A percentile compares a stretch with the other conserved stretches of the same genome.
These are phyloP conservation scores for Neurospora sp. DNA, from an alignment of 495 filamentous ascomycete genomes.

Conservation along the genomic window DNA sequence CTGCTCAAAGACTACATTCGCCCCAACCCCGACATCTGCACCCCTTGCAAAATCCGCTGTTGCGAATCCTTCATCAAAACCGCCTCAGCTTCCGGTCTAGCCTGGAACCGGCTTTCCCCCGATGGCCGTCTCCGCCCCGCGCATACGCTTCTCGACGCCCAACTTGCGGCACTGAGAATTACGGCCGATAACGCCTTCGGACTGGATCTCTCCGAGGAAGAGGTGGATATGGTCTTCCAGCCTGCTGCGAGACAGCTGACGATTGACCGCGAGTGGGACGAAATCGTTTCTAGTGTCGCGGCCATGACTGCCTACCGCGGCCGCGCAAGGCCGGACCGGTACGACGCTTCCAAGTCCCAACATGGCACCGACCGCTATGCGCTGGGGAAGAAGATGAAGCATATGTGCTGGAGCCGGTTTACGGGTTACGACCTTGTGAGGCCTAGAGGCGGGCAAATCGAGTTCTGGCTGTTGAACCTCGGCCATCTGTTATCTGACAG, in stretches of 20 bases:
- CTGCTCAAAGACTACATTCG: background rate
- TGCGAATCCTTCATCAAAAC: background rate
- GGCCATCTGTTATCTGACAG: background rate
- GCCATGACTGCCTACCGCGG: background rate
- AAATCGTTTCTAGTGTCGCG: background rate
- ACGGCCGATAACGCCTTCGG: background rate
- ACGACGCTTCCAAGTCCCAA: background rate
- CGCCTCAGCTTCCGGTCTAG: background rate
- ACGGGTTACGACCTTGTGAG: background rate
- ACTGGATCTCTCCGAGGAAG: background rate
- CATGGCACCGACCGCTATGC: background rate
- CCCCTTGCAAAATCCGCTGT: background rate
- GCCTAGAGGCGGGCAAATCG: background rate
- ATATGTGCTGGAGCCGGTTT: background rate
- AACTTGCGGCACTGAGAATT: background rate
- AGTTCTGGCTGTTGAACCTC: background rate
- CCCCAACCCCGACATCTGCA: background rate
- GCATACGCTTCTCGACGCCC: background rate
- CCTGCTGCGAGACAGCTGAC: background rate
- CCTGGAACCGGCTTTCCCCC: background rate
- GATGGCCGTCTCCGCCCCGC: background rate
- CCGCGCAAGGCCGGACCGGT: background rate
- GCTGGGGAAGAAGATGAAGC: background rate
- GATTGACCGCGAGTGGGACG: background rate
- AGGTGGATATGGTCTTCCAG: background rate